Percentiles rank a stretch among this genome's conserved stretches.
Conservation (phyloP, 306 rosid genomes). For the Prinsepia uniflora region DNA sequence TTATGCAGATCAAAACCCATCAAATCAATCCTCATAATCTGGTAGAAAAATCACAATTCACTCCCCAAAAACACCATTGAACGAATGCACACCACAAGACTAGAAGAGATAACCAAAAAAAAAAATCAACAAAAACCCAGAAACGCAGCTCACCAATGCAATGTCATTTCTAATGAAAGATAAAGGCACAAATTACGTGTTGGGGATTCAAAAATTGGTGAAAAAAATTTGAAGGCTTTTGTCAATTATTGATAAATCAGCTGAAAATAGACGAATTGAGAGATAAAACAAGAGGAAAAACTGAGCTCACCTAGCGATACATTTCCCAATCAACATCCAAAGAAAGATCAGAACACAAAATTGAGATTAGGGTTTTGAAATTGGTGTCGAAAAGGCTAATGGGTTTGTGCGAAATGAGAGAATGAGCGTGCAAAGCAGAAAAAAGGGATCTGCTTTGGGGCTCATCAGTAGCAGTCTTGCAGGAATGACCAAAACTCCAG, state of each 20-base stretch:
- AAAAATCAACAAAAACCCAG: conserved; percentile 19
- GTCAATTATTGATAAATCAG: not conserved
- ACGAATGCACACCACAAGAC: conserved; percentile 8
- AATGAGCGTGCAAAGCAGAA: not conserved
- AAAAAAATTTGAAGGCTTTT: not conserved
- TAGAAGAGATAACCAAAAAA: conserved; percentile 13
- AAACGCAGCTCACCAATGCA: conserved; percentile 29
- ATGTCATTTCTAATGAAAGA: conserved; percentile 18
- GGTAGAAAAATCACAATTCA: conserved; percentile 21
- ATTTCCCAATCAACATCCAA: conserved; percentile 21
- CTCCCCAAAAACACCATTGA: conserved; percentile 18
- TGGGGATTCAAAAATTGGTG: conserved; percentile 37
- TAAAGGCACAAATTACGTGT: conserved; percentile 5
- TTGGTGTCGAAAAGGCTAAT: conserved; percentile 1
- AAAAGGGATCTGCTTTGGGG: conserved; percentile 3
- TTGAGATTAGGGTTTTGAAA: conserved; percentile 26
- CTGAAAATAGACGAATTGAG: not conserved
- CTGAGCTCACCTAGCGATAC: conserved; percentile 17
- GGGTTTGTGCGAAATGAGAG: conserved; percentile 7
- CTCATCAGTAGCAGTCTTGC: conserved; percentile 20
- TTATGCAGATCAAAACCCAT: conserved; percentile 32
- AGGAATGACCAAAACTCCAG: conserved; percentile 17
- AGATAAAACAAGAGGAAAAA: not conserved
- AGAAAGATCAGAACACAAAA: conserved; percentile 10
- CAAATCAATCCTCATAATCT: conserved; percentile 14